These are phyloP conservation scores for Leersia perrieri DNA, from an alignment of 176 grass and related monocot species.

Conservation along the genomic window DNA sequence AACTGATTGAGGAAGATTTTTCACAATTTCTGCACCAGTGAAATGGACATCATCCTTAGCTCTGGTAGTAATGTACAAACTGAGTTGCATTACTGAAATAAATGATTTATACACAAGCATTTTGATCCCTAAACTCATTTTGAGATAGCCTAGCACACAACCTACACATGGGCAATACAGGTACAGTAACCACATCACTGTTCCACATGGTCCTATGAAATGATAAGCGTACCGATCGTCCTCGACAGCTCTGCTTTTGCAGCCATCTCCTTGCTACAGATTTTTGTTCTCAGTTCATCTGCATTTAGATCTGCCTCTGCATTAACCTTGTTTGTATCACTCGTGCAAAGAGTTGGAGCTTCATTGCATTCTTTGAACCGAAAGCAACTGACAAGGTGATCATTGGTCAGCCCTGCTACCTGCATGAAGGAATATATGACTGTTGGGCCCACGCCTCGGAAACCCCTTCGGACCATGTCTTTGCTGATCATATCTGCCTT, in stretches of 20 bases:
- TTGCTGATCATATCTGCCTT: conserved; percentile 95
- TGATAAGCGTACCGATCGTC: conserved; percentile 34
- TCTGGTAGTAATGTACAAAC: conserved; percentile 37
- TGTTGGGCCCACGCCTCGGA: conserved; percentile 72
- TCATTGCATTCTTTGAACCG: conserved; percentile 61
- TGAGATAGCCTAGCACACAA: conserved; percentile 15
- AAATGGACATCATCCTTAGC: neutral
- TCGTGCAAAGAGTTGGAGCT: conserved; percentile 1
- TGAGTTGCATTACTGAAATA: conserved; percentile 30
- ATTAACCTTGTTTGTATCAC: neutral
- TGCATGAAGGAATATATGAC: conserved; percentile 97
- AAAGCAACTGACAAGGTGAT: conserved; percentile 87
- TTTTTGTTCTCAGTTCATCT: conserved; percentile 12
- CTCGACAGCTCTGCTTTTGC: conserved; percentile 8
- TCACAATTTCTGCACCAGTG: conserved; percentile 28
- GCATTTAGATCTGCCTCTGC: conserved; percentile 11
- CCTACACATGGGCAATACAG: conserved; percentile 30
- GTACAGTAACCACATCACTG: neutral
- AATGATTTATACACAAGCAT: conserved; percentile 45
- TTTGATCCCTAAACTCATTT: conserved; percentile 8
- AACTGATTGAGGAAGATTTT: neutral
- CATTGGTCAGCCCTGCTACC: conserved; percentile 79
- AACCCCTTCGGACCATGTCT: conserved; percentile 76
- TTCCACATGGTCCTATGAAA: conserved; percentile 47
- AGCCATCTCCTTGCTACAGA: conserved; percentile 11